Percentiles rank a stretch among this genome's conserved stretches.
These are phyloP conservation scores for Entomortierella chlamydospora DNA, from an alignment of 192 early-diverging fungal genomes.

Conservation along the genomic window DNA sequence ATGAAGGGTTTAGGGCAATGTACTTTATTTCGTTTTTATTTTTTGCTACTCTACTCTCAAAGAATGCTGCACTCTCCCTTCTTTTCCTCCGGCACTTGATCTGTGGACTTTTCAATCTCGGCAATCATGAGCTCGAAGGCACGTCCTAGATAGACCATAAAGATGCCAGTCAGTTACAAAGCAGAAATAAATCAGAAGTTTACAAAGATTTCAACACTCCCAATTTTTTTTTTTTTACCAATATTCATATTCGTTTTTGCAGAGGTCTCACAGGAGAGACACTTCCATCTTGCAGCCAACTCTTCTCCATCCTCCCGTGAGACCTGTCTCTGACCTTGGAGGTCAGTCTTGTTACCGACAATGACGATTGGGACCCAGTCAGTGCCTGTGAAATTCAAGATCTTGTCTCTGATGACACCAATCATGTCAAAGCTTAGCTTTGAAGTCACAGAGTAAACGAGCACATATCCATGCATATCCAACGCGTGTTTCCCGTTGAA, in stretches of 20 bases:
- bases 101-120: constrained; percentile 83
- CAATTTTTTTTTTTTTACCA: constrained; percentile 52
- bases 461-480: constrained; percentile 93
- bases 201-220: not conserved
- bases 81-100: constrained; percentile 63
- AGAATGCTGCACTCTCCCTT: constrained; percentile 65
- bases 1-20: too few relatives aligned
- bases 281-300: constrained; percentile 84
- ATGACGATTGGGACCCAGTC: constrained; percentile 92
- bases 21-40: not conserved
- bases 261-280: constrained; percentile 90
- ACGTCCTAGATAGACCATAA: constrained; percentile 53
- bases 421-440: constrained; percentile 90
- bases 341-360: constrained; percentile 94
- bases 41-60: constrained; percentile 19
- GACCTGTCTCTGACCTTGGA: constrained; percentile 82
- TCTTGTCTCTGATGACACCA: constrained; percentile 91
- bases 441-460: constrained; percentile 92
- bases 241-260: constrained; percentile 94
- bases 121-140: constrained; percentile 85
- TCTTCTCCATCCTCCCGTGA: constrained; percentile 78
- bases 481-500: constrained; percentile 89
- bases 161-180: not conserved
- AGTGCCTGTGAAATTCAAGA: constrained; percentile 89
- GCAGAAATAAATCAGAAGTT: not conserved